Base-by-base conservation (phyloP, 2,329 filamentous ascomycete species). In the Fusarium piperis region DNA sequence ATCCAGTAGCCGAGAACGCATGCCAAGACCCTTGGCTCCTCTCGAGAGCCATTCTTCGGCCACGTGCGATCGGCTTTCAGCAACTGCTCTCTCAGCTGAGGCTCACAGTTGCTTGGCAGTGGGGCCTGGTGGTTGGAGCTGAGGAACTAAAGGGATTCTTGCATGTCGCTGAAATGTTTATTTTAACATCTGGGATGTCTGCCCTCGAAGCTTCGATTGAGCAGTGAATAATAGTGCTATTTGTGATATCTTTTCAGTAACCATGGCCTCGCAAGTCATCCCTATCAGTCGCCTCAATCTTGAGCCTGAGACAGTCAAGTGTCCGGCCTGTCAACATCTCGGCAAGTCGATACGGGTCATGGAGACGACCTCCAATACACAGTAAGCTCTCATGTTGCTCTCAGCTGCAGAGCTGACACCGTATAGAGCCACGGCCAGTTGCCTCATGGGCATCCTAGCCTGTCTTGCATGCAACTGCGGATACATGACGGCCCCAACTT, bases 381-480 rank as follows among this genome's bases (percentile, higher is more conserved):
- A 44, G 63, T 65, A 39, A 9, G 52, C 12, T 16, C 15, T 11
- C 9, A 1, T 0, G 3, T 36, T 6, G 5, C 18, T n/a, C 11
- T 16, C 2, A 15, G 8, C 4, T 20, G 15, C 16, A 4, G 12
- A 9, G 4, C 41, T 62, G 2, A 58, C 26, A 11, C 3, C 6
- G 8, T 0, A 28, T 9, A 65, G 63, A 23, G 63, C 63, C 3
- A 62, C 58, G 5, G 41, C 53, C 2, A 62, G 36, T 38, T 61
- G 59, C 9, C 4, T 57, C 4, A 18, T 65, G 15, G 52, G 63
- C 11, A 5, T 65, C 6, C 11, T 65, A 3, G 63, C 51, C 20
- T 62, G 63, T 18, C 30, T 65, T 4, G 33, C 44, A 15, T 65
- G 63, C 15, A 65, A 65, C 51, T 65, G 63, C 52, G 39, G 39